Base-by-base conservation (phyloP, 1,139 yeast species). In the Pichia sp. region DNA sequence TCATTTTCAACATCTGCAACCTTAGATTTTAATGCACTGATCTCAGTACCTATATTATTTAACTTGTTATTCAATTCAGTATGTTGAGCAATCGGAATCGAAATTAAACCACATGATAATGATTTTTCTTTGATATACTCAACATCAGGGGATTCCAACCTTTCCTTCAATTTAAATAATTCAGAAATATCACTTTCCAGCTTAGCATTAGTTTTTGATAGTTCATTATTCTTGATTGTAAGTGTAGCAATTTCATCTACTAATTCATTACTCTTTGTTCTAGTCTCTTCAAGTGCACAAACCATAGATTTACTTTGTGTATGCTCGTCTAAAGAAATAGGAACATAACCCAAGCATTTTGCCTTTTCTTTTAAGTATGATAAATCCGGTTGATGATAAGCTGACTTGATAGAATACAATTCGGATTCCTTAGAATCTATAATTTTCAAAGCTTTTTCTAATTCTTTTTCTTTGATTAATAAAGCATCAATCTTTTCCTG, bases 331-430 rank as follows among this genome's bases (percentile, higher is more conserved):
- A 38, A 20, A 0, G 59, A 45, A 11, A 67, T n/a, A 16, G 61
- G 40, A 5, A 55, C 45, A 29, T 53, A 42, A 5, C 55, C 56
- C 18, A 45, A 45, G 2, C 41, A 10, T 18, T 43, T 43, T 1
- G 67, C 61, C 38, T 63, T 61, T 7, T 49, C 54, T 3, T 50
- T 45, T n/a, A 69, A 35, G 37, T 57, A 61, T 0, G 60, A 60
- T 7, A 59, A 19, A 7, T 55, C 37, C 5, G 74, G 73, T 5
- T 38, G 25, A 2, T 51, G 46, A 11, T 45, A 23, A 6, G 35
- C 18, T 1, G 34, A 29, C 23, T 41, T 42, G 10, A 45, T 8
- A 2, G 36, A 11, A 4, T 28, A 33, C 15, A 51, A 16, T 33
- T 51, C 48, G 6, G n/a, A 19, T n/a, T 46, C 35, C 14, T 26